Percentiles rank a stretch among this genome's conserved stretches.
Conservation (phyloP, 345 rosid genomes). For the Barbarea vulgaris region DNA sequence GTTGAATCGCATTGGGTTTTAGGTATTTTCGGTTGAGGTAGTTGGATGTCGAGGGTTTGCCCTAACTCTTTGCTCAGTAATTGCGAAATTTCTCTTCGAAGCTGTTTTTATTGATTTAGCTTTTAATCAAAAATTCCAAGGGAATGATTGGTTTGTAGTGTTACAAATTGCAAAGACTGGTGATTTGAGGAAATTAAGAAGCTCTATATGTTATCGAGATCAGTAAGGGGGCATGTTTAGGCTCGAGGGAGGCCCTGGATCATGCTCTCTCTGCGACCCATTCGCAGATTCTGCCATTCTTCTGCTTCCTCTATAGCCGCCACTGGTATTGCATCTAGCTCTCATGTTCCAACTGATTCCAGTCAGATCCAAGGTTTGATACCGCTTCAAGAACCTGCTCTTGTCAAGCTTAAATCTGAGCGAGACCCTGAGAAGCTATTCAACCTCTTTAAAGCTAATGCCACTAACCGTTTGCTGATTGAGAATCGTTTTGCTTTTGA, state of each 20-base stretch:
- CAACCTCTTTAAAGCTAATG: slow-evolving; percentile 65
- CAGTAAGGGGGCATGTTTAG: slow-evolving; percentile 50
- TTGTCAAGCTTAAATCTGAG: slow-evolving; percentile 71
- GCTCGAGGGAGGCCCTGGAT: slow-evolving; percentile 48
- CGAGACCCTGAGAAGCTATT: slow-evolving; percentile 78
- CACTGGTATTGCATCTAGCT: slow-evolving; percentile 38
- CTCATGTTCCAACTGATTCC: slow-evolving; percentile 17
- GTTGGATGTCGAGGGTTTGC: slow-evolving; percentile 13
- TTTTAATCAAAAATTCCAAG: neutral
- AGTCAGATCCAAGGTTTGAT: slow-evolving; percentile 30
- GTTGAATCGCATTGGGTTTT: slow-evolving; percentile 24
- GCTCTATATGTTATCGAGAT: slow-evolving; percentile 13
- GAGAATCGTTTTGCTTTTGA: slow-evolving; percentile 76
- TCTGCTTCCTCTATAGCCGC: slow-evolving; percentile 36
- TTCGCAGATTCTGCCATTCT: slow-evolving; percentile 58
- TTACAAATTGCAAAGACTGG: slow-evolving; percentile 17
- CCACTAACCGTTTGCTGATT: slow-evolving; percentile 59
- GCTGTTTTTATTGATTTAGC: neutral
- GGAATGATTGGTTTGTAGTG: slow-evolving; percentile 21
- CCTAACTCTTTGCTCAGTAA: neutral
- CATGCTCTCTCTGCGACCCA: slow-evolving; percentile 63
- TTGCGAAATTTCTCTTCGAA: neutral
- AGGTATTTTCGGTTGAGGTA: slow-evolving; percentile 25
- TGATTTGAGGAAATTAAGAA: slow-evolving; percentile 5
- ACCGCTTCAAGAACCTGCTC: slow-evolving; percentile 62